Base-by-base conservation (phyloP, 768 basidiomycete species). In the Ramaria sp. region DNA sequence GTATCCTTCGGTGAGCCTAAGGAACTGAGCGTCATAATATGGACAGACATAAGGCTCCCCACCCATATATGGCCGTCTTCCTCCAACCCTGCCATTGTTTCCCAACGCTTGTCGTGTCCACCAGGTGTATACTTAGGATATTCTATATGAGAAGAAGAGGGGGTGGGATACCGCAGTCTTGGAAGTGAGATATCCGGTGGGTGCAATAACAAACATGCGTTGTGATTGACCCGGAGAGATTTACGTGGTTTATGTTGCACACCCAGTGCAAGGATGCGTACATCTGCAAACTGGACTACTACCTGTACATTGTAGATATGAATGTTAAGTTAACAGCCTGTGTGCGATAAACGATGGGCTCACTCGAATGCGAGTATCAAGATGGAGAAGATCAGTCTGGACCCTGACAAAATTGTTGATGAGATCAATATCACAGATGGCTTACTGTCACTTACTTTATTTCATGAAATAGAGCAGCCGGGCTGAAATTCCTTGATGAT, bases 101-200 rank as follows among this genome's bases (percentile, higher is more conserved):
- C 56, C 85, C 87, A 85, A 24, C 85, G 78, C 60, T 73, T 74
- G 67, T 89, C 87, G 30, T 73, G 73, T 11, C 82, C 86, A 1
- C 86, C 83, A 0, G 81, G 76, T 11, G 88, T 88, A 63, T 78
- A 81, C 63, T 83, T 82, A 12, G 88, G 89, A 68, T 89, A 91
- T 52, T 82, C 79, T 17, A 66, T 61, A 65, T 88, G 80, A 3
- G 71, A 72, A 13, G 61, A 63, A 3, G 78, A 71, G 33, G 89
- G 88, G 17, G 75, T 66, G 3, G 88, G 88, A 54, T 78, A 72
- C 11, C 67, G 73, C 54, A 87, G 69, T 30, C 70, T 74, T 37
- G 72, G 64, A 62, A 46, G 34, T 17, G 33, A 31, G 12, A 43
- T 13, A 4, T 81, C 84, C 2, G 86, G 83, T 7, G 88, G 89